phyloP scores from a whole-genome alignment of 495 filamentous ascomycete genomes.

The Cladorrhinum samala region DNA sequence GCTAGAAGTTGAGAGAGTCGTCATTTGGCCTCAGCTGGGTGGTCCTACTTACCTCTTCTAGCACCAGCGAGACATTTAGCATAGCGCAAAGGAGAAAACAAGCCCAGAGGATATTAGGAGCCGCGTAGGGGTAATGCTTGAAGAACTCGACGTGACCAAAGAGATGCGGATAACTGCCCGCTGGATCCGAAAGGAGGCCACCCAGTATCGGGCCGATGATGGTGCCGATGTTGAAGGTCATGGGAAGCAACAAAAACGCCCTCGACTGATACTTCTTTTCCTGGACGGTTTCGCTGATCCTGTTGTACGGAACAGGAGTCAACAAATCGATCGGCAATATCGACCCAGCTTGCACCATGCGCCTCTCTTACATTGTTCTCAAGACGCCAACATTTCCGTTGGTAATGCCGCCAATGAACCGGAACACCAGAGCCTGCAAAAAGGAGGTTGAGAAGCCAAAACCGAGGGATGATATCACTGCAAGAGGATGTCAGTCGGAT shows the following conservation, averaged over 20 bases:
- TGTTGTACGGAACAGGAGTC: conserved; percentile 8
- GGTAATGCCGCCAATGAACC: conserved; percentile 65
- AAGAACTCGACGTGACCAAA: conserved; percentile 69
- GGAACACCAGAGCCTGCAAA: conserved; percentile 64
- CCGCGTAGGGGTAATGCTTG: conserved; percentile 61
- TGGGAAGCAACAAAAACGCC: conserved; percentile 63
- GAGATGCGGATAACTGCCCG: conserved; percentile 57
- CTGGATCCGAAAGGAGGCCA: conserved; percentile 68
- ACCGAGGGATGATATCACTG: conserved; percentile 64
- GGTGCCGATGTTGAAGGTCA: conserved; percentile 73
- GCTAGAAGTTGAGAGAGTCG: no score
- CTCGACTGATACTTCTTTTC: conserved; percentile 56
- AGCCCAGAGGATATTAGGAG: conserved; percentile 70
- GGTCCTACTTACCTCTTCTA: conserved; percentile 68
- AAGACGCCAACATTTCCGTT: conserved; percentile 82
- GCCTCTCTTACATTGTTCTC: conserved; percentile 55
- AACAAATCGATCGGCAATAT: conserved; percentile 7
- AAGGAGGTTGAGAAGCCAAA: conserved; percentile 74
- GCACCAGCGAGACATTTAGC: conserved; percentile 51
- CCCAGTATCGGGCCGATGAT: conserved; percentile 73
- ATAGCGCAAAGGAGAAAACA: conserved; percentile 55
- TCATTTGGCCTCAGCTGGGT: no score
- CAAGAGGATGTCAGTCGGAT: neutral
- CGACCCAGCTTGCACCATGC: neutral
- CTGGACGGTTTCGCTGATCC: conserved; percentile 68